Evolutionary conservation across 2,329 filamentous ascomycete genomes (phyloP), one percentile per base, ranked within the genome.

Genomic region (Colletotrichum liaoningense): DNA sequence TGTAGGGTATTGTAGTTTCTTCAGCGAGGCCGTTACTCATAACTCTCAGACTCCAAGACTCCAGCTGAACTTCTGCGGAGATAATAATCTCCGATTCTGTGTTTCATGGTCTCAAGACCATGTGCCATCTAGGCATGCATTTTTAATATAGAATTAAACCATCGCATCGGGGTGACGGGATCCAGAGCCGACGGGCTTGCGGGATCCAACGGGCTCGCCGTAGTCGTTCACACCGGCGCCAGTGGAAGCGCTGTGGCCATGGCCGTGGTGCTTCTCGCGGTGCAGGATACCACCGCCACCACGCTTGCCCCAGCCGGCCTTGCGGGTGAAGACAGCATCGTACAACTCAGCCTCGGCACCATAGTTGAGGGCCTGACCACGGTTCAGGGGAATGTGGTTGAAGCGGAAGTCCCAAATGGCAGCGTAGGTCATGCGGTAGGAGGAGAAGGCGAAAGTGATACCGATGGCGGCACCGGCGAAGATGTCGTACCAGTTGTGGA

Each of bases 401-500:
- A 79, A 92, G 30, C 91, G 84, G 85, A 90, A 93, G 79, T 94
- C 91, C 90, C 91, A 94, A 63, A 93, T 84, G 9, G 88, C 84
- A 0, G 91, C 91, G 76, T 93, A 94, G 2, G 89, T 87, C 90
- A 93, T 93, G 67, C 92, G 85, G 79, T 93, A 94, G 0, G 88
- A 80, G 1, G 87, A 89, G 77, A 93, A 91, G 0, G 92, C 92
- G 82, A 93, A 89, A 72, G 89, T 79, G 2, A 88, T 91, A 2
- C 92, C 93, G 58, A 94, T 93, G 54, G 88, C 79, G 0, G 88
- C 92, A 5, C 92, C 93, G 0, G 90, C 91, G 0, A 93, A 71
- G n/a, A 93, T 84, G 69, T 94, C 93, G 74, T 94, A 94, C 91
- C 92, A 93, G 82, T 94, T 92, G 82, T 95, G 93, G 79, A 87